These are phyloP conservation scores for Rhynchospora breviuscula DNA, from an alignment of 176 grass and related monocot species.

Conservation along the genomic window DNA sequence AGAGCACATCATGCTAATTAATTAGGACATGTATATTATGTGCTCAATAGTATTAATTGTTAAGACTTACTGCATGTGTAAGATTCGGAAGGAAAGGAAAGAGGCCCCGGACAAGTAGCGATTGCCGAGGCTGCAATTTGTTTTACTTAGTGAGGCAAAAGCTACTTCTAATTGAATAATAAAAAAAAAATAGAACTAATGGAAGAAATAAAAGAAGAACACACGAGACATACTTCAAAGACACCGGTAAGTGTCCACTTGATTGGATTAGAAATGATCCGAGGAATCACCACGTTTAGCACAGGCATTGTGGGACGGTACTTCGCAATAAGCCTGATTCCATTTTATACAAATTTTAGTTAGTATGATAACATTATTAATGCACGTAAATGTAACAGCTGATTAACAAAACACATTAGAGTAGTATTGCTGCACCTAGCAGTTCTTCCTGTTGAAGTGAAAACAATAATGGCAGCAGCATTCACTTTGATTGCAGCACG, in stretches of 20 bases:
- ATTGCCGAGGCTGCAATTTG: conserved; percentile 6
- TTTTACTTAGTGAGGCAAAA: not conserved
- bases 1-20: not conserved
- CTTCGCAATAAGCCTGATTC: conserved; percentile 3
- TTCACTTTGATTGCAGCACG: conserved; percentile 92
- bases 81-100: conserved; percentile 10
- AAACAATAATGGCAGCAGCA: conserved; percentile 84
- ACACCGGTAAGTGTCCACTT: not conserved
- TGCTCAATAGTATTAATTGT: not conserved
- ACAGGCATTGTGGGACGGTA: conserved; percentile 8
- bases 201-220: not conserved
- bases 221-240: not conserved
- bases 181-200: not conserved
- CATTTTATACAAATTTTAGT: not conserved
- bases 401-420: not conserved
- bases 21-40: not conserved
- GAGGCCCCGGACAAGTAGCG: not conserved
- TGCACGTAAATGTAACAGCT: not conserved
- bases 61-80: not conserved
- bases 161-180: not conserved
- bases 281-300: conserved; percentile 12
- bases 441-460: conserved; percentile 87
- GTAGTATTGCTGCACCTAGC: not conserved
- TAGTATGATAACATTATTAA: not conserved
- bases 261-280: not conserved